Evolutionary conservation across 75 land plant genomes (phyloP).

Genomic region (Chamaecyparis obtusa): DNA sequence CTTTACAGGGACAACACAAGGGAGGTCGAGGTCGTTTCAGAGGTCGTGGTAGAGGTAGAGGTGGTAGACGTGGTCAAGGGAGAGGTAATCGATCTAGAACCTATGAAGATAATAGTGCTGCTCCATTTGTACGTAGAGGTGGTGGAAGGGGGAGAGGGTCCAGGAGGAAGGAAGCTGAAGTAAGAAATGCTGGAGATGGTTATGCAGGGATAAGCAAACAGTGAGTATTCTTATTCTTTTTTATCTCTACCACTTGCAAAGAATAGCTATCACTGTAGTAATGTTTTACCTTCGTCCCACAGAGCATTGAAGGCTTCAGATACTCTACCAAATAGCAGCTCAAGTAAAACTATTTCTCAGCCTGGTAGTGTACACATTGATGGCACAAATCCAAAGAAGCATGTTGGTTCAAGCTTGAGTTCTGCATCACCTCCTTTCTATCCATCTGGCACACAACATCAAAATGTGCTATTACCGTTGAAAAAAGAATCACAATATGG

Average conservation of each 20-base stretch:
- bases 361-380: slow-evolving; percentile 4
- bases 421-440: slow-evolving; percentile 68
- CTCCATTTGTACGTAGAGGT: slow-evolving; percentile 14
- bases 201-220: slow-evolving; percentile 14
- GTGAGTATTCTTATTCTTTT: slow-evolving; percentile 13
- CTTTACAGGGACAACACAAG: slow-evolving; percentile 16
- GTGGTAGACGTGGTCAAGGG: slow-evolving; percentile 17
- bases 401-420: slow-evolving; percentile 15
- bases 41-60: slow-evolving; percentile 29
- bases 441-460: slow-evolving; percentile 47
- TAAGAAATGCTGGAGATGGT: slow-evolving; percentile 15
- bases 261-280: not conserved
- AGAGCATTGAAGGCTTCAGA: slow-evolving; percentile 3
- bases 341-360: not conserved
- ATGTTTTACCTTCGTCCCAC: not conserved
- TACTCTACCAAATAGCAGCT: slow-evolving; percentile 2
- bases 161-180: slow-evolving; percentile 32
- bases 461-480: slow-evolving; percentile 12
- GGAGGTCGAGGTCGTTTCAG: slow-evolving; percentile 23
- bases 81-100: slow-evolving; percentile 18
- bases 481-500: slow-evolving; percentile 18
- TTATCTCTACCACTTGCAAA: not conserved
- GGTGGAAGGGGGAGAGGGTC: slow-evolving; percentile 48
- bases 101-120: slow-evolving; percentile 19
- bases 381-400: not conserved